phyloP scores from a whole-genome alignment of 108 stramenopile species.

The Cyclotella kingstonii region DNA sequence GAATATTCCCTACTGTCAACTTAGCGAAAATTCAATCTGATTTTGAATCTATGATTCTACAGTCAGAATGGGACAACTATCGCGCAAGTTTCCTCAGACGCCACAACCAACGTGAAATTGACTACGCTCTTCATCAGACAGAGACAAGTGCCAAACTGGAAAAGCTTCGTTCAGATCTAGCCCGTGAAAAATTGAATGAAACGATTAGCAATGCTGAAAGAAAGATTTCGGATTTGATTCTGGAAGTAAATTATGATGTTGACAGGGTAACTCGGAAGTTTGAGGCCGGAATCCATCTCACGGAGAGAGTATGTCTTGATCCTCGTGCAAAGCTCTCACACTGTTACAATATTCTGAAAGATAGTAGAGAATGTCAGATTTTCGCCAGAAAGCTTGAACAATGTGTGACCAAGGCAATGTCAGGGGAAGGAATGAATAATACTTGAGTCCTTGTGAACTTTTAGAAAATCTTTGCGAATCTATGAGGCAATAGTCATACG shows the following conservation, averaged over 20 bases:
- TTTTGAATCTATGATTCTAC: slow-evolving; percentile 34
- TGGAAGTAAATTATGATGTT: slow-evolving; percentile 24
- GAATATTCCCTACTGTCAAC: not conserved
- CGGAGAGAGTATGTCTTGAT: slow-evolving; percentile 29
- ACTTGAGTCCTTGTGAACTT: no score
- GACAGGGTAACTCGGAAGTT: slow-evolving; percentile 32
- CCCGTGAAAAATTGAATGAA: slow-evolving; percentile 27
- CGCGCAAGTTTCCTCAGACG: slow-evolving; percentile 17
- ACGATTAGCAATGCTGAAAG: slow-evolving; percentile 19
- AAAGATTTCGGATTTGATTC: slow-evolving; percentile 16
- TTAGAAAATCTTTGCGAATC: no score
- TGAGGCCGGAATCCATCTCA: slow-evolving; percentile 4
- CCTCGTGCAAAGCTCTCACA: slow-evolving; percentile 23
- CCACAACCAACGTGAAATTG: slow-evolving; percentile 20
- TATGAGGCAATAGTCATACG: no score
- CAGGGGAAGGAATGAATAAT: no score
- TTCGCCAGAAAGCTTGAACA: slow-evolving; percentile 38
- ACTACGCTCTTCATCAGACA: slow-evolving; percentile 1
- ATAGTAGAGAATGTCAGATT: slow-evolving; percentile 33
- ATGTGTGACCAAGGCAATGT: slow-evolving; percentile 35
- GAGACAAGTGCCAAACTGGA: slow-evolving; percentile 26
- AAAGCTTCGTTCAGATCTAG: slow-evolving; percentile 20
- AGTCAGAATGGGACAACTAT: slow-evolving; percentile 38
- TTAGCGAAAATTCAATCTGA: slow-evolving; percentile 39
- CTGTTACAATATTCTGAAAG: slow-evolving; percentile 34